Evolutionary conservation across 2,329 filamentous ascomycete genomes (phyloP), one percentile per base, ranked within the genome.

Genomic region (Nemania sp.): DNA sequence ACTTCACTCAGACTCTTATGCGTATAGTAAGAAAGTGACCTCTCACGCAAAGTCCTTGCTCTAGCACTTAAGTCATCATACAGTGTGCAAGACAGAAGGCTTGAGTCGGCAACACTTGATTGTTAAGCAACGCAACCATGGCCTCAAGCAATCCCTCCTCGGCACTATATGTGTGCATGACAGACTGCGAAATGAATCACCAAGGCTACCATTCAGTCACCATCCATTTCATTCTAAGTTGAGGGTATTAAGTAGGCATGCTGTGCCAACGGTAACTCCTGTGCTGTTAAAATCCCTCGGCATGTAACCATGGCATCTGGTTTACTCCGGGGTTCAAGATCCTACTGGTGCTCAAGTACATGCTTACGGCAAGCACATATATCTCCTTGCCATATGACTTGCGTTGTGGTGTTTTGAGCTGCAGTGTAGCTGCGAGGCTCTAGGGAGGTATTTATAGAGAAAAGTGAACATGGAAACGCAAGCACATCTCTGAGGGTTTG

Each of bases 281-380:
- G 29, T 46, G 39, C 20, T 46, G 45, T 42, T 18, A 25, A 53
- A 40, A 59, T 20, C 21, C 42, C 51, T 54, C 52, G 52, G 55
- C 47, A 60, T 52, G 49, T 48, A 40, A 50, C 60, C 53, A 59
- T 37, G 54, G 54, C 48, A 51, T 25, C 42, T 57, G 53, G 47
- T 48, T 32, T 20, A 20, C 43, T 52, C 45, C 39, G 49, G 57
- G 52, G 48, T 53, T 49, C n/a, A 35, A 53, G 37, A 60, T 57
- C 60, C 57, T 57, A 43, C 48, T 39, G 34, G 40, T 29, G 35
- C 20, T 54, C 37, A 15, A 57, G 52, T 18, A 50, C 47, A 49
- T 51, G 60, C 60, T 60, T 63, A 60, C 60, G 49, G 34, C 20
- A 15, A 60, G 52, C 57, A 57, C 60, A 60, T 59, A 43, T 56